These are phyloP conservation scores for Pseudogymnoascus destructans DNA, from an alignment of 2,329 filamentous ascomycete species.

Conservation along the genomic window DNA sequence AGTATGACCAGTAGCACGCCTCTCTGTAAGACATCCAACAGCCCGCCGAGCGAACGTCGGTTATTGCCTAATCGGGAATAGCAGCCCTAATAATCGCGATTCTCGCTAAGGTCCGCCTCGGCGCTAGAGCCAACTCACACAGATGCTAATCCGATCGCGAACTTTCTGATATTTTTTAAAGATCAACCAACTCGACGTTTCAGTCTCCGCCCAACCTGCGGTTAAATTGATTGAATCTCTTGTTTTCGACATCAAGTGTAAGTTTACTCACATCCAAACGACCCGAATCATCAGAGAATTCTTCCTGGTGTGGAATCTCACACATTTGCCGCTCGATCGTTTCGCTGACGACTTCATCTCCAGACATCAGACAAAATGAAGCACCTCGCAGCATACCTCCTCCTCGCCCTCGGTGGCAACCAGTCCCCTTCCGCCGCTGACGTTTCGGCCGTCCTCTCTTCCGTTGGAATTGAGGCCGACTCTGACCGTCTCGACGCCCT, in stretches of 20 bases:
- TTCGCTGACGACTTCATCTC: background rate
- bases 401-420: conserved; percentile 91
- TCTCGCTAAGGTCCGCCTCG: conserved; percentile 9
- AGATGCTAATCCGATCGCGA: background rate
- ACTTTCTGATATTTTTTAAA: conserved; percentile 11
- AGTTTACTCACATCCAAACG: conserved; percentile 11
- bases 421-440: conserved; percentile 71
- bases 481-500: conserved; percentile 74
- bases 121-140: conserved; percentile 3
- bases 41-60: background rate
- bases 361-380: conserved; percentile 68
- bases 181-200: conserved; percentile 64
- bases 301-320: background rate
- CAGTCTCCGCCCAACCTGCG: conserved; percentile 96
- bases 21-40: conserved; percentile 4
- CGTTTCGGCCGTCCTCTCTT: conserved; percentile 77
- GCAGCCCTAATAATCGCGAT: conserved; percentile 7
- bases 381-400: conserved; percentile 98
- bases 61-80: conserved; percentile 6
- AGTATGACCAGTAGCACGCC: conserved; percentile 1
- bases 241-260: conserved; percentile 40
- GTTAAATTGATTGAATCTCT: conserved; percentile 99
- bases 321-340: background rate
- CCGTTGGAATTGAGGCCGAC: conserved; percentile 92
- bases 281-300: conserved; percentile 1